phyloP scores from a whole-genome alignment of 352 stramenopile genomes.

The Globisporangium takayamanum region DNA sequence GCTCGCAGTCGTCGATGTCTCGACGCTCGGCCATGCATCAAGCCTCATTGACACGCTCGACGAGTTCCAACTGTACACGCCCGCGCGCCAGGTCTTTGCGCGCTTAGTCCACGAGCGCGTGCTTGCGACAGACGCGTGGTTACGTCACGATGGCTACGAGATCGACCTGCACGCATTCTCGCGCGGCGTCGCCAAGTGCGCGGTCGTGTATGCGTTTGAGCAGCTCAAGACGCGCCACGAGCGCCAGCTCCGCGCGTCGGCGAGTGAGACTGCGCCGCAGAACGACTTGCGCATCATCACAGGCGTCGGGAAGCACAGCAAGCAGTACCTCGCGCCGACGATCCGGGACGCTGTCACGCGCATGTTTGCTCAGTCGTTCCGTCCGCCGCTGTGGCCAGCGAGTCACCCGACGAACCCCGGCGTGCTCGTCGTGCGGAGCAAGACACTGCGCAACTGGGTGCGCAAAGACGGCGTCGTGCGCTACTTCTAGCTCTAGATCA shows the following conservation, averaged over 20 bases:
- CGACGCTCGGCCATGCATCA: slow-evolving; percentile 39
- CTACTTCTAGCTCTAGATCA: slow-evolving; percentile 6
- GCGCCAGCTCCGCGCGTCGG: slow-evolving; percentile 15
- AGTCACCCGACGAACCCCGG: slow-evolving; percentile 51
- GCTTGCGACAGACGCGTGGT: slow-evolving; percentile 32
- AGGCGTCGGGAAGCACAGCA: slow-evolving; percentile 57
- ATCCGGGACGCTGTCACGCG: slow-evolving; percentile 44
- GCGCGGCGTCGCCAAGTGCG: slow-evolving; percentile 54
- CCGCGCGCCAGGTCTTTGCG: slow-evolving; percentile 40
- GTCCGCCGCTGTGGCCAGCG: slow-evolving; percentile 41
- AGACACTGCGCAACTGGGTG: slow-evolving; percentile 52
- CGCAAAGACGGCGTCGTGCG: slow-evolving; percentile 24
- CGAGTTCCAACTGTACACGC: slow-evolving; percentile 36
- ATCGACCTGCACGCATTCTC: slow-evolving; percentile 73
- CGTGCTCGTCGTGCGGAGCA: slow-evolving; percentile 44
- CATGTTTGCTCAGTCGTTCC: slow-evolving; percentile 43
- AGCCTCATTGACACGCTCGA: slow-evolving; percentile 58
- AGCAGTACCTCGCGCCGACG: slow-evolving; percentile 51
- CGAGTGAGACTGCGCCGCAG: slow-evolving; percentile 16
- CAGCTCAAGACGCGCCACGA: slow-evolving; percentile 24
- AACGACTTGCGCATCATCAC: slow-evolving; percentile 67
- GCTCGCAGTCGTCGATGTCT: slow-evolving; percentile 28
- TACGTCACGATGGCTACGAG: slow-evolving; percentile 49
- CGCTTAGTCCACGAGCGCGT: slow-evolving; percentile 39
- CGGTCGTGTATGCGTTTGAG: slow-evolving; percentile 59